phyloP scores from a whole-genome alignment of 78 protist species.

The Polysphondylium violaceum region DNA sequence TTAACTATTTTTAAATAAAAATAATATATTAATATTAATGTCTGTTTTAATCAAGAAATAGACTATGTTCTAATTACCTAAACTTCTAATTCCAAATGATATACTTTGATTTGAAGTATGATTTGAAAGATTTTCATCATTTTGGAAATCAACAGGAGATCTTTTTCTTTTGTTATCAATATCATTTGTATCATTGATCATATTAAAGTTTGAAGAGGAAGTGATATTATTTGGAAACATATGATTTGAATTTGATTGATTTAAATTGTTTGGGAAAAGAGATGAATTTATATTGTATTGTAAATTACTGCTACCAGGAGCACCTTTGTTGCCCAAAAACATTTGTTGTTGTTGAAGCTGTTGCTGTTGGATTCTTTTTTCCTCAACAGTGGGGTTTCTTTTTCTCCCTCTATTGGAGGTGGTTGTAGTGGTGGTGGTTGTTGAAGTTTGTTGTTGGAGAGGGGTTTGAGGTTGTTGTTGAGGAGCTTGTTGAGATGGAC shows the following conservation, averaged over 20 bases:
- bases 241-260: background rate
- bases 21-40: constrained; percentile 1
- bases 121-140: background rate
- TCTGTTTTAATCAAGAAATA: background rate
- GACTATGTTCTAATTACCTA: background rate
- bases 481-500: constrained; percentile 5
- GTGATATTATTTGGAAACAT: background rate
- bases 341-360: constrained; percentile 19
- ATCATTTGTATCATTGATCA: constrained; percentile 11
- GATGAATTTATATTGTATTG: background rate
- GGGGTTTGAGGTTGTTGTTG: background rate
- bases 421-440: constrained; percentile 11
- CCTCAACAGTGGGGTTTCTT: constrained; percentile 32
- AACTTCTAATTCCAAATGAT: background rate
- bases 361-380: constrained; percentile 10
- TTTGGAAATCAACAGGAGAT: background rate
- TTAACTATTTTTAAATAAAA: constrained; percentile 6
- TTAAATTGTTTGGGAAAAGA: background rate
- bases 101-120: background rate
- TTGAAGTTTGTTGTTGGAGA: constrained; percentile 8
- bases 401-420: constrained; percentile 47
- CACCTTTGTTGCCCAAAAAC: background rate
- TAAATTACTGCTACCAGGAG: background rate
- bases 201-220: background rate
- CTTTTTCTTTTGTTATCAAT: constrained; percentile 15